Conservation (phyloP, 2,329 filamentous ascomycete species). For the Colletotrichum godetiae region DNA sequence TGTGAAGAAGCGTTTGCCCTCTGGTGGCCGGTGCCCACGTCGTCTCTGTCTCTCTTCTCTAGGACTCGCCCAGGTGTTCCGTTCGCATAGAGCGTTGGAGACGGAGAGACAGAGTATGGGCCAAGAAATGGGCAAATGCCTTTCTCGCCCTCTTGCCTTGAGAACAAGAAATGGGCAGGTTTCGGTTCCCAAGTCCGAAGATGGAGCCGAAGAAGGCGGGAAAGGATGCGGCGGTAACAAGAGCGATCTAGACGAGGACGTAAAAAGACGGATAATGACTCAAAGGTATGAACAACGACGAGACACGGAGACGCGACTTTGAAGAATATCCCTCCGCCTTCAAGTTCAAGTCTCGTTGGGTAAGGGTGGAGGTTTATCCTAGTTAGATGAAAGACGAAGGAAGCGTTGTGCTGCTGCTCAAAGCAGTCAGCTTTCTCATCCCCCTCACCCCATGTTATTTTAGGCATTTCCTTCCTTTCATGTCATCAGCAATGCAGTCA, state of each 20-base stretch:
- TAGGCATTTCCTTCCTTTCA: constrained; percentile 27
- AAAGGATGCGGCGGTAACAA: not conserved
- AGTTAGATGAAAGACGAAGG: not conserved
- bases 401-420: constrained; percentile 5
- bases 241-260: not conserved
- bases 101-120: not conserved
- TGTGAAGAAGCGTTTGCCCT: constrained; percentile 33
- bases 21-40: constrained; percentile 16
- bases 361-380: constrained; percentile 14
- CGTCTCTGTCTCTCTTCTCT: not conserved
- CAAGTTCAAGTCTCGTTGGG: constrained; percentile 13
- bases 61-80: not conserved
- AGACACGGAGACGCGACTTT: constrained; percentile 10
- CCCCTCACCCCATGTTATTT: constrained; percentile 17
- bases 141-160: not conserved
- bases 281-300: constrained; percentile 10
- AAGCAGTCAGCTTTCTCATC: constrained; percentile 5
- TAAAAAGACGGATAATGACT: constrained; percentile 18
- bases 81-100: constrained; percentile 19
- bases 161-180: constrained; percentile 1
- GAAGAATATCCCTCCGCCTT: constrained; percentile 20
- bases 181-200: constrained; percentile 26
- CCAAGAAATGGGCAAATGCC: not conserved
- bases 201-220: constrained; percentile 2
- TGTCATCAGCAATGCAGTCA: constrained; percentile 19